Evolutionary conservation across 192 early-diverging fungal species (phyloP).

Genomic region (Coemansia sp.): DNA sequence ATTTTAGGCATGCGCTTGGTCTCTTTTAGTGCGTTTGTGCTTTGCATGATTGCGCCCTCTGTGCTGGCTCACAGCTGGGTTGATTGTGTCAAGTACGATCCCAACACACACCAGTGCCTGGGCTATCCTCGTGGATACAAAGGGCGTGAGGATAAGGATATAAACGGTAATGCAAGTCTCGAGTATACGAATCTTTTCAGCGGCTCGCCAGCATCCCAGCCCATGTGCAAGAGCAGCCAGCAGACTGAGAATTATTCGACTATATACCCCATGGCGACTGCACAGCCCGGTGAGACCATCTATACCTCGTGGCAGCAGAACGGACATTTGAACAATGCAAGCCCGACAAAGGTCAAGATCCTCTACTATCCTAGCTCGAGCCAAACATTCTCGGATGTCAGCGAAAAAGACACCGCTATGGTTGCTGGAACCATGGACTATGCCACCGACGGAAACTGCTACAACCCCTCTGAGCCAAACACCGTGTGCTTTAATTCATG

Average conservation of each 20-base stretch:
- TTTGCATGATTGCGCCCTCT: constrained; percentile 16
- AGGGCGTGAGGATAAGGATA: constrained; percentile 46
- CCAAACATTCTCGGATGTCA: constrained; percentile 33
- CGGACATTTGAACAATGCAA: constrained; percentile 56
- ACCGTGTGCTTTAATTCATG: constrained; percentile 56
- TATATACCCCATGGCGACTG: constrained; percentile 51
- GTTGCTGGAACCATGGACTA: constrained; percentile 51
- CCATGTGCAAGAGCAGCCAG: constrained; percentile 54
- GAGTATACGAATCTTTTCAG: constrained; percentile 58
- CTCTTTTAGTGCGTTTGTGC: constrained; percentile 1
- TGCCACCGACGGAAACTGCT: constrained; percentile 53
- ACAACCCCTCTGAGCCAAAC: constrained; percentile 41
- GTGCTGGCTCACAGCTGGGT: constrained; percentile 63
- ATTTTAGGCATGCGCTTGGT: constrained; percentile 11
- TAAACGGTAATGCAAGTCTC: constrained; percentile 29
- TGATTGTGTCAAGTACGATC: constrained; percentile 59
- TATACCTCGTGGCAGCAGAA: constrained; percentile 59
- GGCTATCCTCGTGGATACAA: constrained; percentile 60
- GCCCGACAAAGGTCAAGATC: constrained; percentile 45
- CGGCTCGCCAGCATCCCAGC: constrained; percentile 25
- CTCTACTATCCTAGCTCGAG: constrained; percentile 32
- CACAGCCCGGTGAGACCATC: constrained; percentile 55
- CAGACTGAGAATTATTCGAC: constrained; percentile 38
- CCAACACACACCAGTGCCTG: constrained; percentile 34
- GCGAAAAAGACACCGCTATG: constrained; percentile 24